Evolutionary conservation across 2,329 filamentous ascomycete genomes (phyloP).

Genomic region (Mycosphaerella sp.): DNA sequence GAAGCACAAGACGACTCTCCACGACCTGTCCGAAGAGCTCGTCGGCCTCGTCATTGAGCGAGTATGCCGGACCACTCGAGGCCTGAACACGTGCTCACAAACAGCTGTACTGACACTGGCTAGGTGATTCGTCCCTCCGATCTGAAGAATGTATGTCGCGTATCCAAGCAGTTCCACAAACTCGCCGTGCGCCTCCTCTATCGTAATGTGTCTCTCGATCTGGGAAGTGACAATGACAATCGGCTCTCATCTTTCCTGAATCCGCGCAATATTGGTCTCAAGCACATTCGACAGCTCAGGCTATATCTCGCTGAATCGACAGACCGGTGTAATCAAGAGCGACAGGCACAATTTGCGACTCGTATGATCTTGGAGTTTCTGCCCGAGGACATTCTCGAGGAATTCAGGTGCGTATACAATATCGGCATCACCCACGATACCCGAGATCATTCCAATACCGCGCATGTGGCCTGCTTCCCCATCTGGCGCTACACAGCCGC

Average conservation of each 20-base stretch:
- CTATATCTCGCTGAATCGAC: conserved; percentile 42
- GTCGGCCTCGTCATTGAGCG: conserved; percentile 24
- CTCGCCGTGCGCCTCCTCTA: conserved; percentile 44
- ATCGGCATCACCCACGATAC: not conserved
- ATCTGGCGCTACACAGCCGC: not conserved
- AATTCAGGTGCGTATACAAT: conserved; percentile 36
- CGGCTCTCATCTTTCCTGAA: conserved; percentile 42
- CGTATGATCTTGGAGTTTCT: conserved; percentile 46
- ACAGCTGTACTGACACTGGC: conserved; percentile 1
- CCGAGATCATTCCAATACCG: not conserved
- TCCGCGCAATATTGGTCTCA: conserved; percentile 44
- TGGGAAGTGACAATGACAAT: conserved; percentile 41
- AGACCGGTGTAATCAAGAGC: conserved; percentile 40
- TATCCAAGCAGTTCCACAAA: conserved; percentile 43
- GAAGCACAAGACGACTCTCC: conserved; percentile 16
- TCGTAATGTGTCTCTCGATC: conserved; percentile 42
- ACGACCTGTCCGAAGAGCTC: conserved; percentile 24
- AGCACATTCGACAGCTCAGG: conserved; percentile 41
- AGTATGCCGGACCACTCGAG: conserved; percentile 14
- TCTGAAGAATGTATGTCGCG: conserved; percentile 43
- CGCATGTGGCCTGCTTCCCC: not conserved
- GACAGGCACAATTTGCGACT: conserved; percentile 43
- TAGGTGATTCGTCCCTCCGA: conserved; percentile 43
- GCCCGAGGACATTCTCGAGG: conserved; percentile 44
- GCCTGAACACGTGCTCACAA: not conserved